These are phyloP conservation scores for Cladosporium sp. DNA, from an alignment of 2,329 filamentous ascomycete genomes.

Conservation along the genomic window DNA sequence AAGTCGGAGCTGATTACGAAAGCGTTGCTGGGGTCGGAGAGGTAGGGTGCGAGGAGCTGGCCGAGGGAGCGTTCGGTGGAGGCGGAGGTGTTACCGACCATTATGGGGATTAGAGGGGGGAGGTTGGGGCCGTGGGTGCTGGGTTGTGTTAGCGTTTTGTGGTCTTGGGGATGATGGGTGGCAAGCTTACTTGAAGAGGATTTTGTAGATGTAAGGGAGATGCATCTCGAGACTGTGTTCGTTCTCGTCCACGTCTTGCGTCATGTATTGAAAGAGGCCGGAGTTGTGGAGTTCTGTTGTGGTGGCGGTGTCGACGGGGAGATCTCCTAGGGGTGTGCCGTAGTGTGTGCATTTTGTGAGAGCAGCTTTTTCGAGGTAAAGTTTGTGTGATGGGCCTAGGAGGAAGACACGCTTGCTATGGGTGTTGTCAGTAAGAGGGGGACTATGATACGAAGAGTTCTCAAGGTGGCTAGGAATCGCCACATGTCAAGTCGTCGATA, in stretches of 20 bases:
- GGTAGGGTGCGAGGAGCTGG: conserved; percentile 67
- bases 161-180: neutral
- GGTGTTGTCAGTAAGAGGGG: neutral
- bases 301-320: conserved; percentile 59
- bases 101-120: conserved; percentile 75
- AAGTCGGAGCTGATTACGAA: conserved; percentile 95
- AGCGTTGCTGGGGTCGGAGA: conserved; percentile 68
- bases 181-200: conserved; percentile 48
- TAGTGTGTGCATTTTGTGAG: conserved; percentile 68
- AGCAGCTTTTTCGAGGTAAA: conserved; percentile 71
- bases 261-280: conserved; percentile 62
- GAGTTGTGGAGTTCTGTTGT: conserved; percentile 49
- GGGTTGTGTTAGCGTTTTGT: neutral
- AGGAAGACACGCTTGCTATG: conserved; percentile 79
- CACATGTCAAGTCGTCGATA: too few relatives aligned
- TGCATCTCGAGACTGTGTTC: conserved; percentile 98
- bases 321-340: conserved; percentile 67
- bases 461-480: neutral
- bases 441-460: too few relatives aligned
- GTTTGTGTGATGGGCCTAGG: conserved; percentile 86
- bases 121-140: conserved; percentile 47
- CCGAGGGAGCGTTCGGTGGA: conserved; percentile 65
- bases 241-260: conserved; percentile 60
- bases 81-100: conserved; percentile 70
- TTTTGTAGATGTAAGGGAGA: conserved; percentile 85